These are phyloP conservation scores for Chaetomium sp. DNA, from an alignment of 2,329 filamentous ascomycete genomes.

Conservation along the genomic window DNA sequence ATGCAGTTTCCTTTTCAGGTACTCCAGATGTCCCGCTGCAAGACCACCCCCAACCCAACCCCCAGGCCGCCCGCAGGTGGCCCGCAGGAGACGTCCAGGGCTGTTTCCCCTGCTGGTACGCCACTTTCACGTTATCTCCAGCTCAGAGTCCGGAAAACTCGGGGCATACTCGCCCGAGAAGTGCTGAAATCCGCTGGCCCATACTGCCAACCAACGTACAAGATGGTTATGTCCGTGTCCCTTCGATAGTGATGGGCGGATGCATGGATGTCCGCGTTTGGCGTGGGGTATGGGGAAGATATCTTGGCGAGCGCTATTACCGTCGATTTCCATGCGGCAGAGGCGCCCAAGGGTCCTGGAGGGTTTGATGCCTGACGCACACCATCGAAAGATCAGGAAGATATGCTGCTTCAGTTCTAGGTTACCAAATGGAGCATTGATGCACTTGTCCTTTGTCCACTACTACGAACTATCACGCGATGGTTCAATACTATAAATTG, in stretches of 20 bases:
- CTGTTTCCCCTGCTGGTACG: neutral
- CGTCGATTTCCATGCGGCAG: neutral
- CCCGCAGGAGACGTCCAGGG: neutral
- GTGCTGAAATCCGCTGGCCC: neutral
- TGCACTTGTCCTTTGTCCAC: too few species aligned
- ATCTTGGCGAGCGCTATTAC: neutral
- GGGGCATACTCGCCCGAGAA: neutral
- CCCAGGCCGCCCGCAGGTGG: neutral
- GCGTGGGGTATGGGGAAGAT: neutral
- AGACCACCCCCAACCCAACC: neutral
- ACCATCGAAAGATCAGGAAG: neutral
- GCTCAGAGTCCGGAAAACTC: neutral
- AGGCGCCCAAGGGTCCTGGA: neutral
- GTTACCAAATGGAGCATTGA: neutral
- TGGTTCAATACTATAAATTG: too few species aligned
- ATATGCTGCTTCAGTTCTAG: neutral
- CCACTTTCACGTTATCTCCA: neutral
- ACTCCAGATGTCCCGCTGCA: neutral
- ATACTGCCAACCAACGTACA: neutral
- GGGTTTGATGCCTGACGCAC: neutral
- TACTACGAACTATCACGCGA: too few species aligned
- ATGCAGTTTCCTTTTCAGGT: slow-evolving; percentile 1
- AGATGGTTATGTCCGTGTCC: neutral
- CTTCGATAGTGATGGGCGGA: neutral
- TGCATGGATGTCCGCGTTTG: neutral